Conservation (phyloP, 306 rosid genomes). For the Prunus persica region DNA sequence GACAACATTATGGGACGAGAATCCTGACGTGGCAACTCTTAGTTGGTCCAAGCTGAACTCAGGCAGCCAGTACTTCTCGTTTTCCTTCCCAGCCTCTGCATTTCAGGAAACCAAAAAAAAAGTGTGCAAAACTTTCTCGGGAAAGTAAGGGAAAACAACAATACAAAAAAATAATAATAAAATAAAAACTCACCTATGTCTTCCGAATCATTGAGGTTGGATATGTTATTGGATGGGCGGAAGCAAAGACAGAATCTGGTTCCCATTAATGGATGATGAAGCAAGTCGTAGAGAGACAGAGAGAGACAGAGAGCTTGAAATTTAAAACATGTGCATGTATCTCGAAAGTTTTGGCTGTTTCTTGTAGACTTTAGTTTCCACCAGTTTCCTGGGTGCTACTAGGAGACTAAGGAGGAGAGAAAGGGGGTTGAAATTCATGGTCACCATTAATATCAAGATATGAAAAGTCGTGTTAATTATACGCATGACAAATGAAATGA, state of each 20-base stretch:
- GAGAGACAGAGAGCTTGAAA: slow-evolving; percentile 3
- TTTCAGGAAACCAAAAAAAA: neutral
- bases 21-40: slow-evolving; percentile 58
- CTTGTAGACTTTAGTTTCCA: neutral
- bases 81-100: slow-evolving; percentile 49
- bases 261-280: slow-evolving; percentile 52
- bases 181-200: slow-evolving; percentile 38
- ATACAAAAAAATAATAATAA: too few species aligned
- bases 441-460: too few species aligned
- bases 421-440: too few species aligned
- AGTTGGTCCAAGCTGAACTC: slow-evolving; percentile 65
- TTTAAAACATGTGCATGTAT: neutral
- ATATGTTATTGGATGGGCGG: slow-evolving; percentile 58
- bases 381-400: neutral
- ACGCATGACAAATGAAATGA: too few species aligned
- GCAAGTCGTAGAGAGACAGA: neutral
- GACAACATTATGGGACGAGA: slow-evolving; percentile 65
- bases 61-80: slow-evolving; percentile 34
- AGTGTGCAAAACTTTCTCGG: neutral
- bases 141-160: slow-evolving; percentile 11
- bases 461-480: too few species aligned
- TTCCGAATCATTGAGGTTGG: slow-evolving; percentile 51
- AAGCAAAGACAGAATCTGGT: slow-evolving; percentile 59
- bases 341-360: neutral
- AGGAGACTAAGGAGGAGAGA: too few species aligned